Base-by-base conservation (phyloP, 805 yeast species). In the Yarrowia bubula region DNA sequence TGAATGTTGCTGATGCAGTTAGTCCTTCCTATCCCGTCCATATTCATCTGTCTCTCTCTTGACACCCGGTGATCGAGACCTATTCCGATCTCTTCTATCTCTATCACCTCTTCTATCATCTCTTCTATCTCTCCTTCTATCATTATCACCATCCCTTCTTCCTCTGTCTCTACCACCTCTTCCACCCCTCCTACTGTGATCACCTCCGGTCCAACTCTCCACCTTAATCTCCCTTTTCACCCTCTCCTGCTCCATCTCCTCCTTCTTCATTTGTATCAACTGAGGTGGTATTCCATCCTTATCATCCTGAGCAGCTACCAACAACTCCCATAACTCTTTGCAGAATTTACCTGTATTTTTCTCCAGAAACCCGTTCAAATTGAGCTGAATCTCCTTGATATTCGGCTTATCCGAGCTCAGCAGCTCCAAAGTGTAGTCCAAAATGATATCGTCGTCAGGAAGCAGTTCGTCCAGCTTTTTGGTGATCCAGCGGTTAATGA, bases 61-160 rank as follows among this genome's bases (percentile, higher is more conserved):
- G 15, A 44, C 51, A 8, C 31, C 22, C 1, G 61, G 61, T 10
- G 61, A 51, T 10, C 37, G 13, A 1, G 60, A 55, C 14, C 64
- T 8, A 7, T 10, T 22, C 32, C 62, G 31, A 14, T 10, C 38
- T 13, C 32, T 18, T 18, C 57, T 18, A n/a, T 55, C 37, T 28
- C 61, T 35, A n/a, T 39, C 37, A 3, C 62, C 10, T 53, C 61
- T 42, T 9, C 39, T 35, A 42, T 57, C 18, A 13, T 46, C 41
- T 1, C 64, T n/a, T 28, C 57, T 31, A 13, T 46, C 39, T 9
- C 61, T 32, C 6, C 18, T 28, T 17, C 61, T 10, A 18, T 93
- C 96, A 39, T 92, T 92, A 71, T 84, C 92, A 64, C 90, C 91
- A 69, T 85, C 90, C 72, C 81, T 92, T 69, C 84, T 89, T 32